These are phyloP conservation scores for Cryptococcus sp. DNA, from an alignment of 1,284 basidiomycete genomes.

Conservation along the genomic window DNA sequence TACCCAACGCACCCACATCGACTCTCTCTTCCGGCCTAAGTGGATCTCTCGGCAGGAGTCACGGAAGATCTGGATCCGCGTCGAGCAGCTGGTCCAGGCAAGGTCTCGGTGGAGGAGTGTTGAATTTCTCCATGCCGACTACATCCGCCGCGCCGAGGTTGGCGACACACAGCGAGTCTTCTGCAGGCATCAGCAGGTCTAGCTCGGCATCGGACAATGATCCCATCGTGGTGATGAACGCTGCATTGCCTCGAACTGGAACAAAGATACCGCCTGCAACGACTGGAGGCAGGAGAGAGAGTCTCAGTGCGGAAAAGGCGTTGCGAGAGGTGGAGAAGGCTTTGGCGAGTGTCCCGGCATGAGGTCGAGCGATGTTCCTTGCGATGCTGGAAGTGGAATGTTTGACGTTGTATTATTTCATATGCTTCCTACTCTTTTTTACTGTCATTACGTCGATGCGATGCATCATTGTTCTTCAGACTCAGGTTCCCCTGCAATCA, in stretches of 20 bases:
- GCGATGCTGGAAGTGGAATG: too few relatives aligned
- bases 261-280: conserved; percentile 2
- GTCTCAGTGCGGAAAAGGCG: conserved; percentile 54
- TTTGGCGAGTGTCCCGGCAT: conserved; percentile 50
- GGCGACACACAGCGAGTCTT: conserved; percentile 38
- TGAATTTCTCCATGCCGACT: conserved; percentile 19
- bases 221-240: conserved; percentile 11
- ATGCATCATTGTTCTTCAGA: too few relatives aligned
- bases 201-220: conserved; percentile 14
- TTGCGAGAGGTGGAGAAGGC: conserved; percentile 69
- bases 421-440: too few relatives aligned
- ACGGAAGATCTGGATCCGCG: conserved; percentile 29
- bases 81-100: conserved; percentile 27
- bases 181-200: conserved; percentile 14
- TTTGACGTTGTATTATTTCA: too few relatives aligned
- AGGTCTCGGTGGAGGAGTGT: conserved; percentile 22
- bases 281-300: conserved; percentile 26
- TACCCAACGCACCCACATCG: neutral
- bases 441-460: too few relatives aligned
- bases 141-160: conserved; percentile 17
- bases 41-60: conserved; percentile 14
- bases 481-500: too few relatives aligned
- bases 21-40: too few relatives aligned
- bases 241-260: conserved; percentile 4
- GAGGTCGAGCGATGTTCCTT: neutral